A percentile compares a stretch with the other conserved stretches of the same genome.
phyloP scores from a whole-genome alignment of 1,139 yeast genomes.

The Magnusiomyces paraingens region DNA sequence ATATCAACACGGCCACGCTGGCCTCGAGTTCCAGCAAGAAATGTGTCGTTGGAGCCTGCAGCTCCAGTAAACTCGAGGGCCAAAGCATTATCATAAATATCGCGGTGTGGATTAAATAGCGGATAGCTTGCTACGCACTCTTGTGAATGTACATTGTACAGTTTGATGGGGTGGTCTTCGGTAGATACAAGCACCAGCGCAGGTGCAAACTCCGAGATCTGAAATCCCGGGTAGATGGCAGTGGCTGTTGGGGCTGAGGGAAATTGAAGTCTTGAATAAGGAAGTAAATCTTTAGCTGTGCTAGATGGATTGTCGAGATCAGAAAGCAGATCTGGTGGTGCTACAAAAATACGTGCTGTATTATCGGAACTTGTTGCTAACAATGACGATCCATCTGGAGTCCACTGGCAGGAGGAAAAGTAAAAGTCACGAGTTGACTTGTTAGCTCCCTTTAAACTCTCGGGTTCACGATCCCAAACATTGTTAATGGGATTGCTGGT shows the following conservation, averaged over 20 bases:
- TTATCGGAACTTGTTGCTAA: constrained; percentile 29
- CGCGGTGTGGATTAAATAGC: constrained; percentile 21
- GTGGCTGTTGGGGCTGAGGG: constrained; percentile 11
- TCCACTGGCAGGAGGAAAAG: constrained; percentile 25
- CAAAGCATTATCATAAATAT: constrained; percentile 18
- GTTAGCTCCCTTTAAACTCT: too few relatives aligned
- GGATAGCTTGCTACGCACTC: constrained; percentile 25
- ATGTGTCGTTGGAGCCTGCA: neutral
- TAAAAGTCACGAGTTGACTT: neutral
- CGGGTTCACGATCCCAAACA: too few relatives aligned
- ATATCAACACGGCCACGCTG: constrained; percentile 20
- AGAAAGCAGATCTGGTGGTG: constrained; percentile 24
- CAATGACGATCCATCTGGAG: constrained; percentile 30
- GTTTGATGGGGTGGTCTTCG: constrained; percentile 14
- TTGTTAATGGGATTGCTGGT: too few relatives aligned
- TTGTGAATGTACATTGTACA: constrained; percentile 13
- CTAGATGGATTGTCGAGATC: constrained; percentile 15
- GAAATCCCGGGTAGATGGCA: constrained; percentile 14
- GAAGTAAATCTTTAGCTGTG: constrained; percentile 2
- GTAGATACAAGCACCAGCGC: constrained; percentile 11
- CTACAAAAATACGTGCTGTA: constrained; percentile 28
- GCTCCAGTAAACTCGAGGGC: constrained; percentile 16
- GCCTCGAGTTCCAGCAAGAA: constrained; percentile 20
- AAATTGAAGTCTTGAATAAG: constrained; percentile 11
- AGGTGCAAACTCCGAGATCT: constrained; percentile 6